Percentiles rank a stretch among this genome's conserved stretches.
These are phyloP conservation scores for Jaltomata sinuosa DNA, from an alignment of 257 asterid species.

Conservation along the genomic window DNA sequence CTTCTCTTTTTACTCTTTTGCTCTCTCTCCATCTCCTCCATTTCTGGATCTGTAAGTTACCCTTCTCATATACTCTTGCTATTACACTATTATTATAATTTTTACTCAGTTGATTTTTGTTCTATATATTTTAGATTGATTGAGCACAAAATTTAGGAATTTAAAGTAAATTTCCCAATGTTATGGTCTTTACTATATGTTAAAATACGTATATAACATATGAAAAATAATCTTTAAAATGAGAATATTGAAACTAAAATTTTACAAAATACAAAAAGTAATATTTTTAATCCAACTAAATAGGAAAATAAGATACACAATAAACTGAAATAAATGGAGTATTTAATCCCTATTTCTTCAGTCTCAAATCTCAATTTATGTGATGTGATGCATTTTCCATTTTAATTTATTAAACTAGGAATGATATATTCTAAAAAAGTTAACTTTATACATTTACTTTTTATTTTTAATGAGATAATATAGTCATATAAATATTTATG, in stretches of 20 bases:
- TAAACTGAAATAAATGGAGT: background rate
- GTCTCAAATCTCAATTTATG: background rate
- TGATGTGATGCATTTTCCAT: background rate
- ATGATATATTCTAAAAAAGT: background rate
- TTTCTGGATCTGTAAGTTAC: constrained; percentile 48
- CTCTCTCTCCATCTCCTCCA: constrained; percentile 34
- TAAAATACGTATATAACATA: background rate
- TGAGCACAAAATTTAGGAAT: background rate
- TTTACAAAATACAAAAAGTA: background rate
- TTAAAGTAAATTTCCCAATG: background rate
- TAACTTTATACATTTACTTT: no score
- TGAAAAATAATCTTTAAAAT: background rate
- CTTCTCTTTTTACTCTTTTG: constrained; percentile 37
- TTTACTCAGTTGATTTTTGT: background rate
- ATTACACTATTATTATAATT: background rate
- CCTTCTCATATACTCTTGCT: background rate
- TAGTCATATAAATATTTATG: no score
- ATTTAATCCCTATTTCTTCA: background rate
- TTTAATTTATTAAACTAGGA: background rate
- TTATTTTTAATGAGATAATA: no score
- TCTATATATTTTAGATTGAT: background rate
- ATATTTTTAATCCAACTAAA: background rate
- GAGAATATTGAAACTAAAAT: background rate
- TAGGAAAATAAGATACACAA: background rate
- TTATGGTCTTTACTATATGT: background rate